Evolutionary conservation across 1,139 yeast genomes (phyloP).

Genomic region (Geotrichum klebahnii): DNA sequence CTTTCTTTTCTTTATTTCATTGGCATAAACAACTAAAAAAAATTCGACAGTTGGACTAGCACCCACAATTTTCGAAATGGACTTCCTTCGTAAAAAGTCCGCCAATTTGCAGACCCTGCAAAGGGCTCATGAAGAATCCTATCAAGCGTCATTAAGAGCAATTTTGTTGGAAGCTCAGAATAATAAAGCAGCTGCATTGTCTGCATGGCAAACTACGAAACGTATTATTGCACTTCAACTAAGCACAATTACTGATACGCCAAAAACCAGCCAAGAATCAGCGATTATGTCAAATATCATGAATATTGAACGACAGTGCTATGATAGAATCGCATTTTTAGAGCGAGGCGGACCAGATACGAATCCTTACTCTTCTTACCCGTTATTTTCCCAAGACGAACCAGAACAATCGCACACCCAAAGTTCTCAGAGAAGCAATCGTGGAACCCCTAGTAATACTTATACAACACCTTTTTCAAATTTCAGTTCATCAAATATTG

Average conservation of each 20-base stretch:
- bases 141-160: conserved; percentile 39
- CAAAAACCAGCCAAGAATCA: conserved; percentile 35
- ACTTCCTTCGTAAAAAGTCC: conserved; percentile 20
- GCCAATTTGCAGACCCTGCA: conserved; percentile 28
- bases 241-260: conserved; percentile 32
- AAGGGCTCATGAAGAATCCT: conserved; percentile 39
- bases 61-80: conserved; percentile 14
- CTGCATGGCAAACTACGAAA: conserved; percentile 36
- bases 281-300: conserved; percentile 36
- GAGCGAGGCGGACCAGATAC: conserved; percentile 22
- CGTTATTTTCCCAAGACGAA: conserved; percentile 5
- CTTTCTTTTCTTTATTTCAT: neutral
- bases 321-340: conserved; percentile 36
- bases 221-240: conserved; percentile 33
- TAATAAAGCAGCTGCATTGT: conserved; percentile 34
- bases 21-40: too few relatives aligned
- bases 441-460: neutral
- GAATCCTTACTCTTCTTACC: conserved; percentile 18
- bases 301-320: conserved; percentile 41
- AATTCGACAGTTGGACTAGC: neutral
- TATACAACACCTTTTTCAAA: neutral
- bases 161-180: conserved; percentile 38
- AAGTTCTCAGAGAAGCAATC: too few relatives aligned
- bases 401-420: neutral
- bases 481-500: conserved; percentile 1